phyloP scores from a whole-genome alignment of 306 rosid genomes.

The Hippophae rhamnoides region DNA sequence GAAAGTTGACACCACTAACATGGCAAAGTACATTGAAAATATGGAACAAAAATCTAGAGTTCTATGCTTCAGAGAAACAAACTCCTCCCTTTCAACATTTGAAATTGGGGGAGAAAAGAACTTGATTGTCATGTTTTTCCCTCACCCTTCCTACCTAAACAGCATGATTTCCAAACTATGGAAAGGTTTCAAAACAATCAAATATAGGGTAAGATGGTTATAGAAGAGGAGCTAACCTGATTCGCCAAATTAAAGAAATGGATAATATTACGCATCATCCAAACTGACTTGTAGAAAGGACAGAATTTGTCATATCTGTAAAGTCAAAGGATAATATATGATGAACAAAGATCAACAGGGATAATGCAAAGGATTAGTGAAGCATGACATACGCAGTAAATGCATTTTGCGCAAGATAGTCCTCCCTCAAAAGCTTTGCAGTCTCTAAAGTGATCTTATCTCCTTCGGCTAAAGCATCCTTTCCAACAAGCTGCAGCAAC shows the following conservation, averaged over 20 bases:
- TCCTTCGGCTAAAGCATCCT: conserved; percentile 96
- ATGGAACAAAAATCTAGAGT: too few relatives aligned
- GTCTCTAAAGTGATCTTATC: conserved; percentile 97
- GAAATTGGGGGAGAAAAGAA: too few relatives aligned
- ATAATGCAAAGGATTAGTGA: background rate
- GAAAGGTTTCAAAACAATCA: background rate
- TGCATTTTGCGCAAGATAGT: conserved; percentile 99
- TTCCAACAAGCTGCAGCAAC: conserved; percentile 83
- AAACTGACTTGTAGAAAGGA: conserved; percentile 98
- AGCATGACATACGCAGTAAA: conserved; percentile 72
- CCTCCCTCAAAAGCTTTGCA: conserved; percentile 99
- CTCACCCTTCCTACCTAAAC: too few relatives aligned
- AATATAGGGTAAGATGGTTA: background rate
- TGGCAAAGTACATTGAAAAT: too few relatives aligned
- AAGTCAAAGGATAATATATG: conserved; percentile 15
- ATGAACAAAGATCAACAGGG: background rate
- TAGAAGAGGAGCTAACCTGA: conserved; percentile 43
- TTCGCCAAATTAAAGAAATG: conserved; percentile 96
- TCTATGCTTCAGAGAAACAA: too few relatives aligned
- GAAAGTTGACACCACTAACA: too few relatives aligned
- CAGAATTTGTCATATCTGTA: conserved; percentile 93
- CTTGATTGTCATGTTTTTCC: too few relatives aligned
- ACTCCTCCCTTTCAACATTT: too few relatives aligned
- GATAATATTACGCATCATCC: conserved; percentile 99
- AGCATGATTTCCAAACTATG: background rate